Evolutionary conservation across 2,329 filamentous ascomycete species (phyloP).

Genomic region (Pyricularia pennisetigena): DNA sequence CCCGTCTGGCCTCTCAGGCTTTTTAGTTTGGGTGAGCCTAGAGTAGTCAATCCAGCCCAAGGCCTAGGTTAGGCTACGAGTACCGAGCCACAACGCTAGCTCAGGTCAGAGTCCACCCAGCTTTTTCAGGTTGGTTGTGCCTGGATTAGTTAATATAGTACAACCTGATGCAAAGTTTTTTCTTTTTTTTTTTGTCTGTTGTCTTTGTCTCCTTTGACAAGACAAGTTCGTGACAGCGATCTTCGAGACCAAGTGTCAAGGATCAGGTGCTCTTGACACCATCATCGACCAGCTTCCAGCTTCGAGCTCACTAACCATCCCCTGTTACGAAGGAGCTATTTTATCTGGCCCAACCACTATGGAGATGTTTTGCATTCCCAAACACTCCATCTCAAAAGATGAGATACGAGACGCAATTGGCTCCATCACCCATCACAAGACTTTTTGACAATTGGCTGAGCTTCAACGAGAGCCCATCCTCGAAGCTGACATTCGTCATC

Average conservation of each 20-base stretch:
- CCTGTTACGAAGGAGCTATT: no score
- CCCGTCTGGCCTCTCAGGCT: neutral
- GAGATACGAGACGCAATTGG: neutral
- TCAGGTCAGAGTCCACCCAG: neutral
- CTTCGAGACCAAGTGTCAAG: no score
- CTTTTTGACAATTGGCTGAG: neutral
- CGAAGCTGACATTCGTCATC: neutral
- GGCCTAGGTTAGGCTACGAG: neutral
- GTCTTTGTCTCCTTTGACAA: no score
- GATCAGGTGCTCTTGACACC: no score
- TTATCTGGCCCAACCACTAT: no score
- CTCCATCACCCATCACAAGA: neutral
- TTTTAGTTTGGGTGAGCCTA: neutral
- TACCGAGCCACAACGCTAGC: neutral
- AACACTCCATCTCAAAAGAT: no score
- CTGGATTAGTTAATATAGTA: neutral
- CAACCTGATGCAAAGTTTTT: neutral
- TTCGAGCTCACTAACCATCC: no score
- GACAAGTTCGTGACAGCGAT: neutral
- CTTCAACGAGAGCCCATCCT: neutral
- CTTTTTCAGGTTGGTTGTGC: neutral
- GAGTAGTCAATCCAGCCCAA: neutral
- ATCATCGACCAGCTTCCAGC: no score
- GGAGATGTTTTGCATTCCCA: no score
- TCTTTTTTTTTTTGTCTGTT: neutral